These are phyloP conservation scores for Penicillium taxi DNA, from an alignment of 495 filamentous ascomycete species.

Conservation along the genomic window DNA sequence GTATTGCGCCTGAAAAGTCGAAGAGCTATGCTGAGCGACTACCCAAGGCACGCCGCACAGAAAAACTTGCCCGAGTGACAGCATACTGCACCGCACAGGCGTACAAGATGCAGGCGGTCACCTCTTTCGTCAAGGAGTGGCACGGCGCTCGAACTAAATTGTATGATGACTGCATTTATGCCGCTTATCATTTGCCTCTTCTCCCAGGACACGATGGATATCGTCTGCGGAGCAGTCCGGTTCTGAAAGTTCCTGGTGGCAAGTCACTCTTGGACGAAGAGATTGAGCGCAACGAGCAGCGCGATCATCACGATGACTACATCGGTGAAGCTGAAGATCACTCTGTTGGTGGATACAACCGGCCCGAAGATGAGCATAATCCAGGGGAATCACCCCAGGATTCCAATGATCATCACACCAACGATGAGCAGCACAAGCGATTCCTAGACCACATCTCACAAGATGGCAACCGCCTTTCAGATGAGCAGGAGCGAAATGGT, in stretches of 20 bases:
- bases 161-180: constrained; percentile 98
- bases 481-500: constrained; percentile 11
- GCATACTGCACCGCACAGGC: constrained; percentile 95
- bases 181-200: constrained; percentile 86
- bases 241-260: constrained; percentile 85
- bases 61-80: constrained; percentile 83
- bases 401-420: constrained; percentile 7
- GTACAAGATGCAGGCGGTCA: constrained; percentile 77
- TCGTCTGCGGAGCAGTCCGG: constrained; percentile 77
- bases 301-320: constrained; percentile 87
- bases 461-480: constrained; percentile 16
- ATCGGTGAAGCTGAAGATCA: constrained; percentile 51
- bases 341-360: constrained; percentile 24
- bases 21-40: constrained; percentile 94
- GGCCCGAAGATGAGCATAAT: constrained; percentile 29
- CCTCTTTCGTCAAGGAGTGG: constrained; percentile 76
- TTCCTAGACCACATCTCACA: constrained; percentile 15
- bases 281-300: constrained; percentile 85
- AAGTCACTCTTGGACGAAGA: constrained; percentile 90
- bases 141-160: constrained; percentile 94
- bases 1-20: constrained; percentile 51
- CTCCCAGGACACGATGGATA: constrained; percentile 80
- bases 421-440: constrained; percentile 8
- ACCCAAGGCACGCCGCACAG: constrained; percentile 77
- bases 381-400: constrained; percentile 12